Conservation (phyloP, 2,329 filamentous ascomycete species). For the Fusarium sp. region DNA sequence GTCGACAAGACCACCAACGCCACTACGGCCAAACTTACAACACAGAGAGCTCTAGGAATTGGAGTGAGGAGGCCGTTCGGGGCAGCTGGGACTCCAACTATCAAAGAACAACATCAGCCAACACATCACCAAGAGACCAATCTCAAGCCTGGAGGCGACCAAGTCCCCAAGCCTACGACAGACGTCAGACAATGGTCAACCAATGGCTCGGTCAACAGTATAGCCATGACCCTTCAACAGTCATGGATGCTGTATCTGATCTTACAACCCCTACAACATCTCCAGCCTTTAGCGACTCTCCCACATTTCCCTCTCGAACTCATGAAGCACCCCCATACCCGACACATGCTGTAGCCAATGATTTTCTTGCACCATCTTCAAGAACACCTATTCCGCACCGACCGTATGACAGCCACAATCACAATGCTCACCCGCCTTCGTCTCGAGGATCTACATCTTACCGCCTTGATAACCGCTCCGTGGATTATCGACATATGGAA, state of each 20-base stretch:
- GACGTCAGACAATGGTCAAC: constrained; percentile 40
- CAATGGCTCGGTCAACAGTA: constrained; percentile 45
- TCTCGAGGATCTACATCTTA: constrained; percentile 29
- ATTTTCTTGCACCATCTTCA: constrained; percentile 32
- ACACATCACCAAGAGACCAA: constrained; percentile 39
- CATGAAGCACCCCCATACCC: constrained; percentile 28
- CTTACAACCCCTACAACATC: constrained; percentile 44
- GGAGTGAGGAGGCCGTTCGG: constrained; percentile 47
- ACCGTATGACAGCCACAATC: neutral
- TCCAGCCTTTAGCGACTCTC: constrained; percentile 45
- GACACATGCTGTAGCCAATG: constrained; percentile 19
- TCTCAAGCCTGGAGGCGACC: constrained; percentile 30
- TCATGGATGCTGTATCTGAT: constrained; percentile 39
- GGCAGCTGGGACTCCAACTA: constrained; percentile 46
- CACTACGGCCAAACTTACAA: constrained; percentile 23
- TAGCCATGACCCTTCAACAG: constrained; percentile 32
- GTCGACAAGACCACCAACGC: constrained; percentile 30
- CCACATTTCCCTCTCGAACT: constrained; percentile 38
- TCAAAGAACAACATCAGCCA: constrained; percentile 37
- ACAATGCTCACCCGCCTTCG: constrained; percentile 12
- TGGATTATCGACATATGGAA: constrained; percentile 30
- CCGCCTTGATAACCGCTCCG: constrained; percentile 21
- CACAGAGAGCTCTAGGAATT: constrained; percentile 45
- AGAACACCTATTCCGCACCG: constrained; percentile 19
- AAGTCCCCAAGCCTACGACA: constrained; percentile 34